A percentile compares a stretch with the other conserved stretches of the same genome.
Evolutionary conservation across 352 stramenopile genomes (phyloP).

Genomic region (Thraustotheca clavata): DNA sequence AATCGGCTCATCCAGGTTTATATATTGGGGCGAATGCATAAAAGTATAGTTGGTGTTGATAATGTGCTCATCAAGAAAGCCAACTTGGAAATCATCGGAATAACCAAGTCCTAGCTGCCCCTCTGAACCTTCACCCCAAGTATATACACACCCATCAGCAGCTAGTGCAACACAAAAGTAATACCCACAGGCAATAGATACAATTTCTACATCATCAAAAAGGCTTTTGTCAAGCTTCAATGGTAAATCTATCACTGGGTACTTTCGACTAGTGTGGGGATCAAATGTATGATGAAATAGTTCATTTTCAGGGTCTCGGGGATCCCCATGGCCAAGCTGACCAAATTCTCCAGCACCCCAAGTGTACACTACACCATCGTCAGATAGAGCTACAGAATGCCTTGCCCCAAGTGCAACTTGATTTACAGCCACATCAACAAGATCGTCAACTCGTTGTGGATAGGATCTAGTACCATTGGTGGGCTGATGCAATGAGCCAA

Average conservation of each 20-base stretch:
- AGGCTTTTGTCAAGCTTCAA: constrained; percentile 59
- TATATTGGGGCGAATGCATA: constrained; percentile 47
- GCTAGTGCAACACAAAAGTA: constrained; percentile 19
- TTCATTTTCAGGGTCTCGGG: constrained; percentile 30
- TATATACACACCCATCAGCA: constrained; percentile 17
- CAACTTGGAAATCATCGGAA: constrained; percentile 51
- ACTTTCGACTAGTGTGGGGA: constrained; percentile 52
- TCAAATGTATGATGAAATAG: constrained; percentile 64
- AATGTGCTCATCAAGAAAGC: constrained; percentile 59
- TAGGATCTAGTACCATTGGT: constrained; percentile 25
- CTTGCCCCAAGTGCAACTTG: constrained; percentile 44
- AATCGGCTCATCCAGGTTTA: constrained; percentile 57
- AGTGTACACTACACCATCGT: constrained; percentile 48
- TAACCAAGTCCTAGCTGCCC: constrained; percentile 58
- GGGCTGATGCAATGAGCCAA: constrained; percentile 41
- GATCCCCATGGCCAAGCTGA: constrained; percentile 66
- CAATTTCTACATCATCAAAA: constrained; percentile 39
- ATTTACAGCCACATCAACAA: constrained; percentile 44
- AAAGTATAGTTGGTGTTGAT: constrained; percentile 68
- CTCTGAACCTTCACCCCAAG: constrained; percentile 34
- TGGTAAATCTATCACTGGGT: constrained; percentile 54
- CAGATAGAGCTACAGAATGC: constrained; percentile 58
- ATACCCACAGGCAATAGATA: constrained; percentile 26
- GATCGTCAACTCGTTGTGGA: constrained; percentile 52
- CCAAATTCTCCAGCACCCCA: constrained; percentile 62